phyloP scores from a whole-genome alignment of 1,284 basidiomycete species.

The Malassezia psittaci region DNA sequence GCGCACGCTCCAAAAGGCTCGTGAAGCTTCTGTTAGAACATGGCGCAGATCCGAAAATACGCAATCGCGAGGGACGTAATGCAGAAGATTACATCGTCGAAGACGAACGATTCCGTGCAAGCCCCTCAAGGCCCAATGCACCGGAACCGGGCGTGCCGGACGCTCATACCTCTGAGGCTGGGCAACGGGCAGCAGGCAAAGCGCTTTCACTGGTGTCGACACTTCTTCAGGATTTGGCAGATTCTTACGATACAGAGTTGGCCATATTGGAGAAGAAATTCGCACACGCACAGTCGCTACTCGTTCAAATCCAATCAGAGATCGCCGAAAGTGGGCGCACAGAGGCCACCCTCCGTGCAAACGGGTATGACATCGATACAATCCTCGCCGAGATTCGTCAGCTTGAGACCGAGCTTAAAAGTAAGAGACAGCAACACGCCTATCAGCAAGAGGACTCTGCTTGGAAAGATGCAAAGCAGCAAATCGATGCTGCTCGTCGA shows the following conservation, averaged over 20 bases:
- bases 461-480: constrained; percentile 28
- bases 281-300: constrained; percentile 74
- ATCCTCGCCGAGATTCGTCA: constrained; percentile 57
- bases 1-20: constrained; percentile 89
- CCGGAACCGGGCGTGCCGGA: constrained; percentile 3
- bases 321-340: constrained; percentile 75
- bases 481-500: constrained; percentile 24
- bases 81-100: constrained; percentile 98
- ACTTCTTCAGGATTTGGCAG: constrained; percentile 78
- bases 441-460: constrained; percentile 48
- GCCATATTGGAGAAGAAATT: constrained; percentile 83
- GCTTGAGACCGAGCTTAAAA: constrained; percentile 60
- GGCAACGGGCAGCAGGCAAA: constrained; percentile 71
- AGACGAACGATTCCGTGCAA: constrained; percentile 90
- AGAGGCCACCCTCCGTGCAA: constrained; percentile 57
- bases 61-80: constrained; percentile 89
- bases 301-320: constrained; percentile 80
- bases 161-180: constrained; percentile 76
- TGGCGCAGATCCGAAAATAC: constrained; percentile 89
- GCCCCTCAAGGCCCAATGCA: constrained; percentile 52
- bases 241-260: constrained; percentile 87
- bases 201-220: constrained; percentile 66
- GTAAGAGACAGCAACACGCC: constrained; percentile 69
- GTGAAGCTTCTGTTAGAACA: constrained; percentile 93
- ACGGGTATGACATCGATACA: constrained; percentile 60